Conservation (phyloP, 2,329 filamentous ascomycete genomes). For the Neofusicoccum cordaticola region DNA sequence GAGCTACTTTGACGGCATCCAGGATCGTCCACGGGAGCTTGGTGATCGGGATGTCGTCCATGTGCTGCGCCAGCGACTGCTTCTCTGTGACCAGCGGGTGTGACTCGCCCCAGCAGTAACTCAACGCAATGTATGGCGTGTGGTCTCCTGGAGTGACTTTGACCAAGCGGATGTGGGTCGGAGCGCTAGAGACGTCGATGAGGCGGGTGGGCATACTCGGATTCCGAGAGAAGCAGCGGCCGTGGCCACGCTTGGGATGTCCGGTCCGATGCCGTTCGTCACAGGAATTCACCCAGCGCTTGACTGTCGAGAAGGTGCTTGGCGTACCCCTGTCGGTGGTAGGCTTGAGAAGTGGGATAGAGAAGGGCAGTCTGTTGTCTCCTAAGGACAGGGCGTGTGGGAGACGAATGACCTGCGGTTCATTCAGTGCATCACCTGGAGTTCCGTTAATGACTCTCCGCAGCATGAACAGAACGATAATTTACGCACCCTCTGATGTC, state of each 20-base stretch:
- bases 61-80: background rate
- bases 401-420: background rate
- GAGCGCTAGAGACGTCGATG: background rate
- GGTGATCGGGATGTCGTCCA: background rate
- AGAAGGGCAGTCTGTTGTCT: background rate
- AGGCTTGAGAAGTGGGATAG: background rate
- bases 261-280: background rate
- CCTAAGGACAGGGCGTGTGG: background rate
- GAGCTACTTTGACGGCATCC: background rate
- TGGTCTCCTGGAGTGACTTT: background rate
- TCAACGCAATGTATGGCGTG: background rate
- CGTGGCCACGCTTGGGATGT: no score
- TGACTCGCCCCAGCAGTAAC: background rate
- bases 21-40: background rate
- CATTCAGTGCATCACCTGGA: conserved; percentile 3
- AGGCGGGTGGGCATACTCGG: conserved; percentile 9
- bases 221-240: background rate
- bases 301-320: background rate
- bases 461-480: background rate
- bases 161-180: background rate
- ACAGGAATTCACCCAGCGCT: background rate
- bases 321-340: background rate
- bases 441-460: background rate
- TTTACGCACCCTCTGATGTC: background rate
- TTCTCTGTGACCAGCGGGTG: background rate